A percentile compares a stretch with the other conserved stretches of the same genome.
Evolutionary conservation across 2,329 filamentous ascomycete genomes (phyloP).

Genomic region (Cladophialophora chaetospira): DNA sequence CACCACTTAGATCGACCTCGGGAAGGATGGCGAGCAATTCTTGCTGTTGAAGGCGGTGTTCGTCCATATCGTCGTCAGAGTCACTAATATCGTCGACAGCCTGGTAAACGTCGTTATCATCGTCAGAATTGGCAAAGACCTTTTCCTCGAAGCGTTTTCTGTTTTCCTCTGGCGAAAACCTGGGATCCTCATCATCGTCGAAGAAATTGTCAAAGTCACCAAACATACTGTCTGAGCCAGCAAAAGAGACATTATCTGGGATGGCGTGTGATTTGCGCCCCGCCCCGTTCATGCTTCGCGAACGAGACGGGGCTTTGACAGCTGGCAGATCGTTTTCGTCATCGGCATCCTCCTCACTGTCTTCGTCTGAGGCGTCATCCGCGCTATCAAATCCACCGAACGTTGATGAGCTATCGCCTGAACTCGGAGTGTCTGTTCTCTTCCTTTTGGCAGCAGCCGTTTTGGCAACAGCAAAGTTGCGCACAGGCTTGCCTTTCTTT

Average conservation of each 20-base stretch:
- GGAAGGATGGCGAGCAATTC: conserved; percentile 32
- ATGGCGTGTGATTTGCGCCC: conserved; percentile 38
- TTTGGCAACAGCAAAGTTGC: conserved; percentile 15
- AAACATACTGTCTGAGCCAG: conserved; percentile 28
- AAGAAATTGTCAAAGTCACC: conserved; percentile 23
- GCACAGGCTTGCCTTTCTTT: conserved; percentile 16
- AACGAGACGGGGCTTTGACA: conserved; percentile 47
- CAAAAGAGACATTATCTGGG: conserved; percentile 20
- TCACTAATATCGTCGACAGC: conserved; percentile 79
- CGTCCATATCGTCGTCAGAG: conserved; percentile 76
- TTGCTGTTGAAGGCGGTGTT: conserved; percentile 59
- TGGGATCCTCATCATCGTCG: conserved; percentile 26
- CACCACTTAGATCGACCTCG: conserved; percentile 39
- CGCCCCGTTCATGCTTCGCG: conserved; percentile 43
- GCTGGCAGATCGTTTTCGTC: conserved; percentile 48
- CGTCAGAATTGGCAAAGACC: conserved; percentile 34
- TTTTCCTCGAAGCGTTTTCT: conserved; percentile 28
- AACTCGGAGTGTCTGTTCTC: conserved; percentile 17
- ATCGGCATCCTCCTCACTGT: conserved; percentile 42
- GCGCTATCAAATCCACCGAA: conserved; percentile 22
- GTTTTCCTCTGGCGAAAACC: conserved; percentile 27
- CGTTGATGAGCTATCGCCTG: conserved; percentile 18
- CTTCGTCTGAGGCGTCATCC: conserved; percentile 35
- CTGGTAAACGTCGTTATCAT: conserved; percentile 57
- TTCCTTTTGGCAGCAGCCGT: conserved; percentile 19